Evolutionary conservation across 345 rosid genomes (phyloP).

Genomic region (Hibiscus mutabilis): DNA sequence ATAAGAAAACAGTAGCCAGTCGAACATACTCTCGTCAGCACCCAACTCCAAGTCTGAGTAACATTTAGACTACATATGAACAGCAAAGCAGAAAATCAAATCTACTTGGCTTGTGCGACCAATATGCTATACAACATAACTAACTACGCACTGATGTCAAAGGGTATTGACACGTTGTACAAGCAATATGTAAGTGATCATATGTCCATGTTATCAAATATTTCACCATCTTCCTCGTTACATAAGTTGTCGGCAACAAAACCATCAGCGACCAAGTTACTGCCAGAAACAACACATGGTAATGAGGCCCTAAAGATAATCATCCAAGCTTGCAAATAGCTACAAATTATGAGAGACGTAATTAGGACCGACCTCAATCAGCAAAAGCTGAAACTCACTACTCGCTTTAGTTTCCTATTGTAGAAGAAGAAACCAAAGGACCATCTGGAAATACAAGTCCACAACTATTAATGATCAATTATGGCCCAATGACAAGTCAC

Average conservation of each 20-base stretch:
- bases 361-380: constrained; percentile 56
- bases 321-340: background rate
- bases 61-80: background rate
- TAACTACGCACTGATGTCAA: background rate
- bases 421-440: constrained; percentile 91
- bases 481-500: background rate
- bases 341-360: background rate
- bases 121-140: background rate
- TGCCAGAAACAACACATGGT: constrained; percentile 30
- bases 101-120: background rate
- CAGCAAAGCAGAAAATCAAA: background rate
- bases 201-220: constrained; percentile 80
- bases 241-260: constrained; percentile 31
- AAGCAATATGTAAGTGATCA: constrained; percentile 13
- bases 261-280: constrained; percentile 70
- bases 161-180: constrained; percentile 1
- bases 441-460: constrained; percentile 52
- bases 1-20: background rate
- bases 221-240: constrained; percentile 61
- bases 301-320: background rate
- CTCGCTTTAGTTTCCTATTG: constrained; percentile 84
- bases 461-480: background rate
- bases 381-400: constrained; percentile 70
- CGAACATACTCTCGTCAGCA: background rate
- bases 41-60: background rate